Evolutionary conservation across 129 eudicot species (phyloP).

Genomic region (Dittrichia graveolens): DNA sequence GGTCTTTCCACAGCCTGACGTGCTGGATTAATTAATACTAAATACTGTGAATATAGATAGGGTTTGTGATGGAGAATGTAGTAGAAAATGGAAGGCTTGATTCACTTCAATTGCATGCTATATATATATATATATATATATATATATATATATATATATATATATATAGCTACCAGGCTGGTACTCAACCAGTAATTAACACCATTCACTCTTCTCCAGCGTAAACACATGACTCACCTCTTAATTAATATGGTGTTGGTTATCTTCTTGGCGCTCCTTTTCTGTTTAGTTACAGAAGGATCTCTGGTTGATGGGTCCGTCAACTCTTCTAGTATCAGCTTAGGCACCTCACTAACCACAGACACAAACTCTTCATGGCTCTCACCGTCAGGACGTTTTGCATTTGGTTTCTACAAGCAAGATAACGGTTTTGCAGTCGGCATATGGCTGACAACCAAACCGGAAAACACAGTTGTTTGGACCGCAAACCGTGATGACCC

Average conservation of each 20-base stretch:
- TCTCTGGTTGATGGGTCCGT: not conserved
- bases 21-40: not conserved
- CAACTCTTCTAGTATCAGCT: conserved; percentile 19
- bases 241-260: conserved; percentile 20
- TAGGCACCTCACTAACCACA: conserved; percentile 33
- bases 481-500: conserved; percentile 41
- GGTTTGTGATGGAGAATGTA: conserved; percentile 1
- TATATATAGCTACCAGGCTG: not conserved
- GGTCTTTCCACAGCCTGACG: not conserved
- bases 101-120: not conserved
- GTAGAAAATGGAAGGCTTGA: conserved; percentile 4
- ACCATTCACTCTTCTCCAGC: conserved; percentile 4
- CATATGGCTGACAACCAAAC: conserved; percentile 37
- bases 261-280: conserved; percentile 16
- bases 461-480: conserved; percentile 37
- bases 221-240: not conserved
- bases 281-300: conserved; percentile 27
- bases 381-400: conserved; percentile 39
- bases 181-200: not conserved
- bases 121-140: too few relatives aligned
- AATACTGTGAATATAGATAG: not conserved
- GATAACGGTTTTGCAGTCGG: conserved; percentile 38
- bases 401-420: conserved; percentile 42
- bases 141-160: too few relatives aligned
- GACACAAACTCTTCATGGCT: conserved; percentile 31